A percentile compares a stretch with the other conserved stretches of the same genome.
These are phyloP conservation scores for Amanita thiersii DNA, from an alignment of 768 basidiomycete genomes.

Conservation along the genomic window DNA sequence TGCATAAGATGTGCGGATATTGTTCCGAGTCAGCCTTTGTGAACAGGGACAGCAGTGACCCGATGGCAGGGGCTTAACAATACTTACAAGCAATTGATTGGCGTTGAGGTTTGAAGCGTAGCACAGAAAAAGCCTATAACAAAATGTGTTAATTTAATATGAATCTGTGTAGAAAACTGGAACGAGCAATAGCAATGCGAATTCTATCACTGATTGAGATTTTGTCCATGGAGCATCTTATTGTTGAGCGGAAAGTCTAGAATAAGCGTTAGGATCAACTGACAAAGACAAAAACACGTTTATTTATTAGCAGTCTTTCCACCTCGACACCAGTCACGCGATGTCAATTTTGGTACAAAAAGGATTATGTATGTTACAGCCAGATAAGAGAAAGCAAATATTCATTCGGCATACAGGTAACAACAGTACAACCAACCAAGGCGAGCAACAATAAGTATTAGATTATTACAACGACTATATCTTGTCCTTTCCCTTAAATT, in stretches of 20 bases:
- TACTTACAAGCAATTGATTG: constrained; percentile 33
- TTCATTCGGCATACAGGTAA: too few species aligned
- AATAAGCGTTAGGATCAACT: too few species aligned
- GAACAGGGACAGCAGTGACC: too few species aligned
- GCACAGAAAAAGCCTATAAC: constrained; percentile 34
- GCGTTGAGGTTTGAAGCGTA: constrained; percentile 34
- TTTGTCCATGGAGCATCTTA: neutral
- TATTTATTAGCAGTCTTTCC: too few species aligned
- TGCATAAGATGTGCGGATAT: constrained; percentile 12
- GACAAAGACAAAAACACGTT: too few species aligned
- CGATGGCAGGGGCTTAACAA: too few species aligned
- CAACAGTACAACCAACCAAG: constrained; percentile 3
- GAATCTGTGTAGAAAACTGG: neutral
- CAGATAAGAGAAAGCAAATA: too few species aligned
- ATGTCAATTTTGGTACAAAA: too few species aligned
- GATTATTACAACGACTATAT: constrained; percentile 7
- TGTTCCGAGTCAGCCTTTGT: too few species aligned
- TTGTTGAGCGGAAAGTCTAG: too few species aligned
- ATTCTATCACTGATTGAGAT: constrained; percentile 23
- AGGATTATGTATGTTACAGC: too few species aligned
- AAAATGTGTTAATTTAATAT: constrained; percentile 3
- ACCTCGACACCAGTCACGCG: too few species aligned
- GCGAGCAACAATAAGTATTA: neutral
- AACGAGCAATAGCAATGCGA: constrained; percentile 33
- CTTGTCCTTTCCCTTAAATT: constrained; percentile 14